These are phyloP conservation scores for Penicillium soppii DNA, from an alignment of 495 filamentous ascomycete genomes.

Conservation along the genomic window DNA sequence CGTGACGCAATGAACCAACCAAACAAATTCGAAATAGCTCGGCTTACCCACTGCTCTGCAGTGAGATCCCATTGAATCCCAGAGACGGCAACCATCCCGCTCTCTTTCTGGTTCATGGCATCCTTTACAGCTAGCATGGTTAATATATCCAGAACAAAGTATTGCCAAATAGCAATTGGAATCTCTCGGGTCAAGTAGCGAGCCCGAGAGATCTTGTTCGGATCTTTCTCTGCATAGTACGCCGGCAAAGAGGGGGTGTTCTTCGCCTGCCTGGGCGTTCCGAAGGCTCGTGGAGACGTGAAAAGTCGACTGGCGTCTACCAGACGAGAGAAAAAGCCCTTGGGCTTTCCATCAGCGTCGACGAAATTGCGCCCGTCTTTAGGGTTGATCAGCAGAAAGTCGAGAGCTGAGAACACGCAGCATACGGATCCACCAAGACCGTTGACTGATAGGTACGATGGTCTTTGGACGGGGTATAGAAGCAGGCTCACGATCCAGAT, in stretches of 20 bases:
- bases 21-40: conserved; percentile 1
- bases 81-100: background rate
- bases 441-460: background rate
- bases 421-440: background rate
- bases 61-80: conserved; percentile 3
- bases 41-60: conserved; percentile 8
- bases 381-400: conserved; percentile 16
- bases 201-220: background rate
- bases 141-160: conserved; percentile 11
- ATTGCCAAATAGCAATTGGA: conserved; percentile 19
- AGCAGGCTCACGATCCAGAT: conserved; percentile 6
- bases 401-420: conserved; percentile 1
- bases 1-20: conserved; percentile 15
- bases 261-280: conserved; percentile 20
- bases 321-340: background rate
- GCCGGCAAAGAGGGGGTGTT: conserved; percentile 11
- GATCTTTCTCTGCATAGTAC: conserved; percentile 7
- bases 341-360: conserved; percentile 1
- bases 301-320: background rate
- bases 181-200: conserved; percentile 17
- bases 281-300: background rate
- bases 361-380: conserved; percentile 11
- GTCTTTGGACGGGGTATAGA: background rate
- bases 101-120: background rate
- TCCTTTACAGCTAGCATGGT: background rate